Evolutionary conservation across 2,329 filamentous ascomycete species (phyloP).

Genomic region (Penicillium corylophilum): DNA sequence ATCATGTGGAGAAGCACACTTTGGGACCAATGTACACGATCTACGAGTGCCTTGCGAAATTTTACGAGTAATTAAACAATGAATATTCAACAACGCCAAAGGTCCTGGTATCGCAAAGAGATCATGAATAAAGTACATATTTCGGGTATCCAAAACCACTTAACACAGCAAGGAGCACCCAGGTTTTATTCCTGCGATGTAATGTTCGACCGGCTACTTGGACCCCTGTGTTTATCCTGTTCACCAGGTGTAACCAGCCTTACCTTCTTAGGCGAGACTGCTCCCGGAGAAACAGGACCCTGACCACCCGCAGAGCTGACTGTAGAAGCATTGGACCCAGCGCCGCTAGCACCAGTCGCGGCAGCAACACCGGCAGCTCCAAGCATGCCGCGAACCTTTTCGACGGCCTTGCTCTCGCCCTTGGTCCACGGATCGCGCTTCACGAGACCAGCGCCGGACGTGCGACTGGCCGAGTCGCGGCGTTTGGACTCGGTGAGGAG

Average conservation of each 20-base stretch:
- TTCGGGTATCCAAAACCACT: not conserved
- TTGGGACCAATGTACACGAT: not conserved
- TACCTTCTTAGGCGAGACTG: slow-evolving; percentile 46
- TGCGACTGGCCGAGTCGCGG: slow-evolving; percentile 33
- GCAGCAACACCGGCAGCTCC: slow-evolving; percentile 37
- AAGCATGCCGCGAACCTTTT: slow-evolving; percentile 47
- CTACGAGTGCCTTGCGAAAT: not conserved
- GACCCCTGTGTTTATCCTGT: slow-evolving; percentile 32
- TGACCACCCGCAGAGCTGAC: slow-evolving; percentile 22
- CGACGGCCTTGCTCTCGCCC: slow-evolving; percentile 47
- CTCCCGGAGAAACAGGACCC: slow-evolving; percentile 29
- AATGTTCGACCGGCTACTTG: slow-evolving; percentile 22
- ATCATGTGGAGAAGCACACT: not conserved
- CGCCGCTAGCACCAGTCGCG: slow-evolving; percentile 26
- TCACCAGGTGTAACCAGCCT: slow-evolving; percentile 46
- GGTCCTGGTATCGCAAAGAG: not conserved
- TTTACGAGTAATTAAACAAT: not conserved
- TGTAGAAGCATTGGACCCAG: slow-evolving; percentile 17
- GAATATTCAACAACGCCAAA: not conserved
- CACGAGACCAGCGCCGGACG: slow-evolving; percentile 36
- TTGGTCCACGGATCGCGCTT: slow-evolving; percentile 47
- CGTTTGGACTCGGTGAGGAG: slow-evolving; percentile 34
- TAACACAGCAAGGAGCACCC: not conserved
- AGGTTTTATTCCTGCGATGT: slow-evolving; percentile 6
- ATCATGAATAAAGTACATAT: not conserved